Percentiles rank a stretch among this genome's conserved stretches.
Evolutionary conservation across 2,329 filamentous ascomycete species (phyloP).

Genomic region (Ambrosiella xylebori): DNA sequence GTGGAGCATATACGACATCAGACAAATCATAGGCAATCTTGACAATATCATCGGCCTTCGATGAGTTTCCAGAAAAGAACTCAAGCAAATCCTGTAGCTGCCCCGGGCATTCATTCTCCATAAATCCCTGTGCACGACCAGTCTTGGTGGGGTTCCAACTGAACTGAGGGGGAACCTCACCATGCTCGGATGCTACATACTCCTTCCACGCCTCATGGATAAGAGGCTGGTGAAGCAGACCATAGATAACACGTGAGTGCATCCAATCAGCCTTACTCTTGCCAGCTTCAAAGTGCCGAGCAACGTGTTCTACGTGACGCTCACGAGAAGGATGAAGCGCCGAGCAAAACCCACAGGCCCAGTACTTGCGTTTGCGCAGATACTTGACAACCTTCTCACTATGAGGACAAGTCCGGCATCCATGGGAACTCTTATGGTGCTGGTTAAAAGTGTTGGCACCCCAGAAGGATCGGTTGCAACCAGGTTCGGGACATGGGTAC

Average conservation of each 20-base stretch:
- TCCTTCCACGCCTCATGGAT: conserved; percentile 45
- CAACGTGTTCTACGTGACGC: conserved; percentile 51
- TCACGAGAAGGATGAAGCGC: conserved; percentile 45
- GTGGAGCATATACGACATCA: conserved; percentile 25
- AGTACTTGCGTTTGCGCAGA: conserved; percentile 46
- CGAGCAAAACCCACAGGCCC: conserved; percentile 53
- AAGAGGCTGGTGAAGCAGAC: conserved; percentile 46
- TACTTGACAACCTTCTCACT: conserved; percentile 46
- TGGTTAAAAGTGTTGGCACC: conserved; percentile 52
- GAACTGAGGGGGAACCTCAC: conserved; percentile 41
- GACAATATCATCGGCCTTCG: conserved; percentile 39
- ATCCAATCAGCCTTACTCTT: conserved; percentile 50
- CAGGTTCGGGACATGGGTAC: conserved; percentile 45
- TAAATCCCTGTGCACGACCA: conserved; percentile 37
- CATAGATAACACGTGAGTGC: conserved; percentile 51
- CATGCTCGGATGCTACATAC: conserved; percentile 34
- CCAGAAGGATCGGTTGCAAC: conserved; percentile 51
- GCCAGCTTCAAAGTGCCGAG: conserved; percentile 46
- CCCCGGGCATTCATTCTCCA: conserved; percentile 45
- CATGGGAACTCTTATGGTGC: conserved; percentile 48
- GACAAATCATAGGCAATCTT: conserved; percentile 41
- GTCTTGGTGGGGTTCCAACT: conserved; percentile 43
- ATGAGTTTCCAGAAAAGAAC: conserved; percentile 41
- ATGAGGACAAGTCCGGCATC: conserved; percentile 47
- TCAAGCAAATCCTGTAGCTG: conserved; percentile 48